Conservation (phyloP, 2,329 filamentous ascomycete species). For the Chaetothyriales sp. region DNA sequence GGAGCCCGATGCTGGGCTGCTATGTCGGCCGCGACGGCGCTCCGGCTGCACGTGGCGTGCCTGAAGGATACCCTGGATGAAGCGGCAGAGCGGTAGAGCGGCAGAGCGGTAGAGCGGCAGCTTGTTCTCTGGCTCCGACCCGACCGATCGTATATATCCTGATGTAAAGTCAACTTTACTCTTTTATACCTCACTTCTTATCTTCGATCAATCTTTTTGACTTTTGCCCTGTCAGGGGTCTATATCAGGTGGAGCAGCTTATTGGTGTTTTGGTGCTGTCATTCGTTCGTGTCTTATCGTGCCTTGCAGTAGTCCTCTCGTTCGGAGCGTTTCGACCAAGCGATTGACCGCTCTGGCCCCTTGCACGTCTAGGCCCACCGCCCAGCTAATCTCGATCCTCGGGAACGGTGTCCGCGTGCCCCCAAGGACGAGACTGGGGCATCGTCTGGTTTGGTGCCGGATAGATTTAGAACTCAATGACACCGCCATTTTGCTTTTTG, state of each 20-base stretch:
- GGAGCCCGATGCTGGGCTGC: conserved; percentile 65
- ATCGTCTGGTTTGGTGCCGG: neutral
- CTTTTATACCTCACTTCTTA: too few relatives aligned
- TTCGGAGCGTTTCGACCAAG: neutral
- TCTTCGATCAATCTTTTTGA: too few relatives aligned
- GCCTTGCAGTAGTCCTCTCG: neutral
- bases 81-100: too few relatives aligned
- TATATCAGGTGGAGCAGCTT: neutral
- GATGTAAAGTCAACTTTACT: too few relatives aligned
- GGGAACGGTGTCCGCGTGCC: neutral
- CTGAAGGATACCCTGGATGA: conserved; percentile 48
- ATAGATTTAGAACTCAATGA: neutral
- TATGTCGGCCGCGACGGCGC: conserved; percentile 55
- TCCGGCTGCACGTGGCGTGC: conserved; percentile 53
- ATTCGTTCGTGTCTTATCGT: neutral
- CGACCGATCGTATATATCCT: too few relatives aligned
- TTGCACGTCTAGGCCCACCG: neutral
- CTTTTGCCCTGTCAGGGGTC: too few relatives aligned
- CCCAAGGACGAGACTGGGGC: neutral
- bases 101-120: too few relatives aligned
- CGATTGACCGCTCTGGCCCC: neutral
- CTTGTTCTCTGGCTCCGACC: too few relatives aligned
- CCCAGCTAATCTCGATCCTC: neutral
- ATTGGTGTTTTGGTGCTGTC: too few relatives aligned
- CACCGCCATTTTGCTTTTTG: neutral